phyloP scores from a whole-genome alignment of 306 rosid species.

The Quercus bicolor region DNA sequence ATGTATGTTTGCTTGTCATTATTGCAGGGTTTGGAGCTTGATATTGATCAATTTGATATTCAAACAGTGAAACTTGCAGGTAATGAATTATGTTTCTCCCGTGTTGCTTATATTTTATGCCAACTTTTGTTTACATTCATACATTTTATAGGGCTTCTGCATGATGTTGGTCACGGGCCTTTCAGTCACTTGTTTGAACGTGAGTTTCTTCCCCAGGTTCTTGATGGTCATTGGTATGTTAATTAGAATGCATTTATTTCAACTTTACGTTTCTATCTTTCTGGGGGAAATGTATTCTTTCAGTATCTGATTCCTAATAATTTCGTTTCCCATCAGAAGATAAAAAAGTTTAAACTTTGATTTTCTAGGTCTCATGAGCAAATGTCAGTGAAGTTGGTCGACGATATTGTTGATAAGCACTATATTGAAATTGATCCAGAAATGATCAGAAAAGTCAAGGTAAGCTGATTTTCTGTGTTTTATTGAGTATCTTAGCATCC shows the following conservation, averaged over 20 bases:
- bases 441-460: conserved; percentile 77
- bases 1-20: conserved; percentile 16
- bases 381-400: conserved; percentile 85
- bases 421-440: conserved; percentile 62
- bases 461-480: conserved; percentile 19
- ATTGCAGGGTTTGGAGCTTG: conserved; percentile 84
- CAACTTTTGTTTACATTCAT: neutral
- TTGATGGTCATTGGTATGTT: conserved; percentile 57
- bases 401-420: conserved; percentile 77
- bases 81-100: conserved; percentile 20
- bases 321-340: neutral
- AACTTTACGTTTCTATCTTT: neutral
- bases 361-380: conserved; percentile 74
- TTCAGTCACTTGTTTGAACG: conserved; percentile 96
- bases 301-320: neutral
- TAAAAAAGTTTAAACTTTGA: neutral
- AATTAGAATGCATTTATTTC: neutral
- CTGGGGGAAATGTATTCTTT: neutral
- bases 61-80: conserved; percentile 96
- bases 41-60: conserved; percentile 69
- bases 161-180: conserved; percentile 97
- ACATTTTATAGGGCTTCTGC: conserved; percentile 70
- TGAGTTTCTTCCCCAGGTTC: conserved; percentile 72
- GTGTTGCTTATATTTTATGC: neutral
- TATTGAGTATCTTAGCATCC: conserved; percentile 6